Evolutionary conservation across 441 rosid genomes (phyloP), one percentile per base, ranked within the genome.

Genomic region (Hypseocharis bilobata): DNA sequence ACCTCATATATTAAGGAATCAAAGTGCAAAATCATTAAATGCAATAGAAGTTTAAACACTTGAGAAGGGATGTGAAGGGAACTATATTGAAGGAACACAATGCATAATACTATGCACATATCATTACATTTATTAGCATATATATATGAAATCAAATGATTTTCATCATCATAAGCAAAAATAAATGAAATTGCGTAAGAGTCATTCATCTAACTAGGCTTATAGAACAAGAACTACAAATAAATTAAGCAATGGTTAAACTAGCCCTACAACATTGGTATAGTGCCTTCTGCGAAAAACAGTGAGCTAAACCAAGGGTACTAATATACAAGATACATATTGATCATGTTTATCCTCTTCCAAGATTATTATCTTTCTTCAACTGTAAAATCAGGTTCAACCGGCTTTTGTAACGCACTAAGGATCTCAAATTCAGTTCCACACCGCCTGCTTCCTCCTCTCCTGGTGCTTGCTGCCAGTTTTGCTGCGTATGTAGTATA

Each of bases 341-440:
- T 22, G 44, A n/a, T n/a, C n/a, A 20, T 54, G 69, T 27, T 6
- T 23, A 52, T 20, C 14, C 10, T 20, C 5, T 56, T 23, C 60
- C 60, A 5, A 28, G 60, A 23, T 28, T 10, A 13, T 75, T 72
- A 65, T 66, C 72, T 30, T 19, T 77, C 77, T 60, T 74, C 80
- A 27, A 62, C 68, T 3, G 77, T 60, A 38, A 81, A 81, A 75
- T 80, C 84, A 60, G 82, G 87, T 28, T 85, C 87, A 19, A 66
- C 67, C 4, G 87, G 86, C 72, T 85, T 81, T 52, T 73, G 77
- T 60, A 81, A 52, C 0, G 73, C 62, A 58, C 65, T 52, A 6
- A 78, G 42, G 38, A 69, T 47, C 4, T 67, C 71, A n/a, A 49
- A 45, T 1, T 65, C 74, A 23, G 26, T n/a, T 29, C 76, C 66